phyloP scores from a whole-genome alignment of 371 early-diverging fungal genomes.

The Syncephalastrum sp. region DNA sequence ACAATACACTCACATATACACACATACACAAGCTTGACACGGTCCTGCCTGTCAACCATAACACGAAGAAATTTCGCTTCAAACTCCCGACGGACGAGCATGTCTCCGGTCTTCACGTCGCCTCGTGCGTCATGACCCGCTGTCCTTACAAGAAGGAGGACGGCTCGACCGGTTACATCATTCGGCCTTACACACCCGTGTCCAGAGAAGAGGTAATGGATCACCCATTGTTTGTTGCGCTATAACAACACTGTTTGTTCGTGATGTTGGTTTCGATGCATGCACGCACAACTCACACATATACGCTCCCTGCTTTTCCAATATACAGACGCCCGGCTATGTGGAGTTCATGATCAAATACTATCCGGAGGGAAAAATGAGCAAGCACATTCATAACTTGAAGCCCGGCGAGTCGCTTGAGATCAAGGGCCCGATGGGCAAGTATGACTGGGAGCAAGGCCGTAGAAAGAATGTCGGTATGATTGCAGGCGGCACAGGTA shows the following conservation, averaged over 20 bases:
- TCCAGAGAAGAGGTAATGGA: slow-evolving; percentile 56
- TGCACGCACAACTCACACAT: background rate
- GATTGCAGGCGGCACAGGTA: slow-evolving; percentile 89
- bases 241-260: background rate
- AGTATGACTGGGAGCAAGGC: slow-evolving; percentile 78
- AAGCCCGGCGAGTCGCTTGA: slow-evolving; percentile 82
- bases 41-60: slow-evolving; percentile 64
- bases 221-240: background rate
- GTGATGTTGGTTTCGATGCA: no score
- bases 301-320: background rate
- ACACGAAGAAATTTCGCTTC: slow-evolving; percentile 84
- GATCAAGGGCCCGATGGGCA: slow-evolving; percentile 91
- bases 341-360: slow-evolving; percentile 90
- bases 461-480: slow-evolving; percentile 79
- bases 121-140: slow-evolving; percentile 81
- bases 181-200: slow-evolving; percentile 93
- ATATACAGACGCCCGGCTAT: slow-evolving; percentile 56
- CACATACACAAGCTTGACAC: slow-evolving; percentile 48
- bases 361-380: slow-evolving; percentile 74
- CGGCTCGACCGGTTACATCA: slow-evolving; percentile 60
- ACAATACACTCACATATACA: slow-evolving; percentile 13
- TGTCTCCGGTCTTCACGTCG: slow-evolving; percentile 69
- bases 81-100: slow-evolving; percentile 68
- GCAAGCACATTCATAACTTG: slow-evolving; percentile 71
- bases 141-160: slow-evolving; percentile 60